Base-by-base conservation (phyloP, 2,329 filamentous ascomycete species). In the Penicillium aurantiogriseum region DNA sequence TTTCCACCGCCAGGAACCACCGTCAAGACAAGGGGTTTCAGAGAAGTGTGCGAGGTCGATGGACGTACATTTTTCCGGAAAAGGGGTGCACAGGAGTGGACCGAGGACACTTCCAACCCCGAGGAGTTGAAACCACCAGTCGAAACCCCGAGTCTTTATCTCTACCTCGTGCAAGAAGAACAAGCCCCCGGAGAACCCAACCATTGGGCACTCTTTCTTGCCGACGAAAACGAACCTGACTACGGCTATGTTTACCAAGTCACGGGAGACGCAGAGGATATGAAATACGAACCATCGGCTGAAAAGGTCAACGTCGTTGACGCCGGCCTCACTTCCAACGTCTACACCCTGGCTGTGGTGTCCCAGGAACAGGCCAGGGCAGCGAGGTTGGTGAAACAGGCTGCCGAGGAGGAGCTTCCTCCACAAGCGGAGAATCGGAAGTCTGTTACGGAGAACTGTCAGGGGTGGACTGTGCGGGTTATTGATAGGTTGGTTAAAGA, bases 131-230 rank as follows among this genome's bases (percentile, higher is more conserved):
- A 42, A 1, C 49, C 57, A 13, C 35, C 54, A 4, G 44, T 15
- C 13, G 51, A 51, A n/a, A 31, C 4, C 38, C 52, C 50, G 4
- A 35, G 38, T 25, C 56, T 63, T 13, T 59, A 60, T 40, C 58
- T 70, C 38, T 67, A 59, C 11, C 64, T 70, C n/a, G 43, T 68
- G 13, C 60, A 57, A 6, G 27, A 67, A n/a, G 38, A 38, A 10
- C 65, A 69, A 54, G 58, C 47, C 4, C 50, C 51, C 23, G 60
- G 59, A 8, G 65, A 68, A 47, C 67, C 61, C 5, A 31, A 48
- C 1, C 66, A 70, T 23, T 71, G 64, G 64, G 63, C 61, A 5
- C 59, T 69, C 0, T 64, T 63, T 25, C 61, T 71, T 17, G 61
- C 60, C n/a, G 58, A 55, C 6, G 68, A 69, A 44, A 68, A 67